Base-by-base conservation (phyloP, 768 basidiomycete species). In the Trametes gibbosa region DNA sequence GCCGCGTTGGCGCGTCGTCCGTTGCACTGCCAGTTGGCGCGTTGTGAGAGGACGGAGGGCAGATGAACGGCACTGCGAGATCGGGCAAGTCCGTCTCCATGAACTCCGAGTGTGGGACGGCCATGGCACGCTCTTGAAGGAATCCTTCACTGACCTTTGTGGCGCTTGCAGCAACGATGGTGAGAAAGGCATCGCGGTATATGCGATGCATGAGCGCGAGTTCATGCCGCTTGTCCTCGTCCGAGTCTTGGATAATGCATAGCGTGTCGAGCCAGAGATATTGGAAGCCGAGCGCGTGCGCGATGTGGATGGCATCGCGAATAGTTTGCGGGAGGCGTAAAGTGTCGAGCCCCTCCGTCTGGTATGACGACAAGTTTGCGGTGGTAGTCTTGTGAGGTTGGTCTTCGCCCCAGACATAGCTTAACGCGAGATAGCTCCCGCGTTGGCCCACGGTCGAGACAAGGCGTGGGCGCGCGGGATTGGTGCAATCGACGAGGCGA, bases 261-360 rank as follows among this genome's bases (percentile, higher is more conserved):
- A 63, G 32, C 4, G 57, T 46, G 45, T 63, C 58, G 9, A 59
- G 48, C 62, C 62, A 63, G 2, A 63, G 53, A 25, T 63, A 63
- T 21, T 53, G 58, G 21, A 57, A n/a, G 4, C 58, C 57, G 19
- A 59, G 19, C 10, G 35, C 12, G 34, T 56, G 53, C 34, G 56
- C 50, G 21, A 39, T 5, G 1, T 43, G 14, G 32, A 63, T 57
- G 1, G 62, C 56, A 19, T 63, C 62, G 24, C 23, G 25, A 42
- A 63, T 51, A 8, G 58, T 59, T 45, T 41, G 50, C 12, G 62
- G 62, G n/a, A 63, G 37, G 12, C 9, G 24, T 7, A n/a, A 8
- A 6, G 42, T 5, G 23, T 61, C 55, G 43, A 61, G 56, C 8
- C 51, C 46, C 1, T 19, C 32, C 3, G 19, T 14, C 13, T 39